These are phyloP conservation scores for Pythium oligandrum DNA, from an alignment of 352 stramenopile genomes.

Conservation along the genomic window DNA sequence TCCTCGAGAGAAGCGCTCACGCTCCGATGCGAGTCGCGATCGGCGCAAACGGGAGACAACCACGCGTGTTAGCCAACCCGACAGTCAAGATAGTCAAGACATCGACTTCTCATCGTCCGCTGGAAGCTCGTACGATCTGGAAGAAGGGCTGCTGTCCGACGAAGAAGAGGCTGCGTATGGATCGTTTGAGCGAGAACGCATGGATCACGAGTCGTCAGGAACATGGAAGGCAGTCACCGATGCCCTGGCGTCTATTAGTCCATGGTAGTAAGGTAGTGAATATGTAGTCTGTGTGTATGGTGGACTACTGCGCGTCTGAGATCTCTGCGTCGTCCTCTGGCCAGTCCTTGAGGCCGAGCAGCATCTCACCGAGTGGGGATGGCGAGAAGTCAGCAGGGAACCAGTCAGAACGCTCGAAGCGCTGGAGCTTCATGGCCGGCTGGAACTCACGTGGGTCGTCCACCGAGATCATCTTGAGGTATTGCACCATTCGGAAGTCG, in stretches of 20 bases:
- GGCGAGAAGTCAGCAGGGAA: constrained; percentile 32
- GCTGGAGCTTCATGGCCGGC: constrained; percentile 28
- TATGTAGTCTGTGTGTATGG: not conserved
- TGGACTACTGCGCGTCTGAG: constrained; percentile 2
- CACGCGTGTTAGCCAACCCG: not conserved
- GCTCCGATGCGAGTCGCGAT: not conserved
- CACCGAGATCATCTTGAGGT: constrained; percentile 47
- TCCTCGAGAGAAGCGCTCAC: constrained; percentile 30
- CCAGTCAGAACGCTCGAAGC: constrained; percentile 31
- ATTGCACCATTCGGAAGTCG: constrained; percentile 50
- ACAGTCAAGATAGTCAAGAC: not conserved
- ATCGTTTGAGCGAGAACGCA: constrained; percentile 34
- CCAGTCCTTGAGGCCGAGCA: constrained; percentile 36
- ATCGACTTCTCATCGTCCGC: constrained; percentile 9
- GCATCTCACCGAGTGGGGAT: constrained; percentile 25
- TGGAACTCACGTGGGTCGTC: constrained; percentile 32
- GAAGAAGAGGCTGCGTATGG: constrained; percentile 63
- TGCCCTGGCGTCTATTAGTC: constrained; percentile 59
- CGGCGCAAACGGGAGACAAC: not conserved
- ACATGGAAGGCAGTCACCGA: constrained; percentile 53
- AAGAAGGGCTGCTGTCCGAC: constrained; percentile 65
- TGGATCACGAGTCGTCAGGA: constrained; percentile 2
- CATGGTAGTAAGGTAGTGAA: constrained; percentile 36
- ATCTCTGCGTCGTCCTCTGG: constrained; percentile 9
- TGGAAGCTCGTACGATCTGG: constrained; percentile 39